These are phyloP conservation scores for Cucurbita moschata DNA, from an alignment of 306 rosid species.

Conservation along the genomic window DNA sequence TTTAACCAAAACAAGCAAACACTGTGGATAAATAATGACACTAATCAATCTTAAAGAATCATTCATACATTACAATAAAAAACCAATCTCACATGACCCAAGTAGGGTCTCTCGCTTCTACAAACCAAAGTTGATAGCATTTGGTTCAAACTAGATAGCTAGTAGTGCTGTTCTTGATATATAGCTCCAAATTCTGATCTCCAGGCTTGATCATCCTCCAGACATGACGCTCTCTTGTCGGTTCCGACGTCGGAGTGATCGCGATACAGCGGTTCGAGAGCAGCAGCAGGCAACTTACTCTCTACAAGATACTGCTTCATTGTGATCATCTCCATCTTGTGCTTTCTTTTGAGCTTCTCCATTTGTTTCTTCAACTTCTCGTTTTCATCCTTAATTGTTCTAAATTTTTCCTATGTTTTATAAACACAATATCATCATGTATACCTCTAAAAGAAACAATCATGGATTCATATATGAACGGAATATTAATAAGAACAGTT, in stretches of 20 bases:
- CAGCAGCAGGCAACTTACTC: conserved; percentile 79
- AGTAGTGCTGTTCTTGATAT: conserved; percentile 68
- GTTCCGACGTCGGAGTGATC: conserved; percentile 37
- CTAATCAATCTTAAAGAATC: neutral
- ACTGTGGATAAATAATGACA: neutral
- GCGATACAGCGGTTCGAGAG: conserved; percentile 42
- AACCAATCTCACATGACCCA: conserved; percentile 7
- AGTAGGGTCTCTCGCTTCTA: conserved; percentile 9
- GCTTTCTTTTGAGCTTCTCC: conserved; percentile 77
- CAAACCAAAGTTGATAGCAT: neutral
- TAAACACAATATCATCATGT: neutral
- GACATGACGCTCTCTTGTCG: conserved; percentile 15
- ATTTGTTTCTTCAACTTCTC: conserved; percentile 68
- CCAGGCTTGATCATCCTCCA: conserved; percentile 82
- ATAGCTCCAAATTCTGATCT: conserved; percentile 95
- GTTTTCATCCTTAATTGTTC: conserved; percentile 46
- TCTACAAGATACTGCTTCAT: conserved; percentile 88
- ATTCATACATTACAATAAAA: neutral
- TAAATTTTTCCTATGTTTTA: conserved; percentile 48
- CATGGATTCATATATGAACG: neutral
- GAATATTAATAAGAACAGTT: neutral
- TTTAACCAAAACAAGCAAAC: neutral
- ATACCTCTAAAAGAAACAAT: neutral
- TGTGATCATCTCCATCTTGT: conserved; percentile 88
- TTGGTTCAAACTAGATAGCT: neutral